phyloP scores from a whole-genome alignment of 805 yeast genomes.

The Teunomyces tritomae region DNA sequence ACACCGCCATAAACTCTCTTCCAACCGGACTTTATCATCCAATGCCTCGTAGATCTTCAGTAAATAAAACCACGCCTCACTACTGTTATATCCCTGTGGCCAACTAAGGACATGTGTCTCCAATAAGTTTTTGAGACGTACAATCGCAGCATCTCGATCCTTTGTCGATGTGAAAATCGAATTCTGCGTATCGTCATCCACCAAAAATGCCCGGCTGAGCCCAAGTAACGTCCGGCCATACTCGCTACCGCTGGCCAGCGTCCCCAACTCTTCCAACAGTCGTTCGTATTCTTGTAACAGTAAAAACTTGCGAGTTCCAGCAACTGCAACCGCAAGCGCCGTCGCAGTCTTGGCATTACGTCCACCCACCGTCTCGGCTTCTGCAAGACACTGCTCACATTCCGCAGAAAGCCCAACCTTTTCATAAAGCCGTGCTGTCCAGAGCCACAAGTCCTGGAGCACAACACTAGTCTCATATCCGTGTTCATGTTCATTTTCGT shows the following conservation, averaged over 20 bases:
- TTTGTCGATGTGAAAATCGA: constrained; percentile 50
- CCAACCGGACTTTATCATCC: constrained; percentile 49
- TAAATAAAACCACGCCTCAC: constrained; percentile 71
- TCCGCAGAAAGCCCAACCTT: constrained; percentile 54
- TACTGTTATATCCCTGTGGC: constrained; percentile 38
- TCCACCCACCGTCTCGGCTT: constrained; percentile 54
- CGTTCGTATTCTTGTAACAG: constrained; percentile 66
- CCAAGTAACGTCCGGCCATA: constrained; percentile 57
- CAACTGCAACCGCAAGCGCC: constrained; percentile 46
- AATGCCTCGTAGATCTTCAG: constrained; percentile 59
- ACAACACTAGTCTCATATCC: constrained; percentile 12
- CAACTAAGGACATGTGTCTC: constrained; percentile 36
- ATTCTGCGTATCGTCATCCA: constrained; percentile 32
- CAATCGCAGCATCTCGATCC: constrained; percentile 61
- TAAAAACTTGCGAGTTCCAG: constrained; percentile 40
- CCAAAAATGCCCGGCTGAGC: constrained; percentile 47
- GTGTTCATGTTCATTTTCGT: background rate
- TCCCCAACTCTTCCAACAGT: constrained; percentile 45
- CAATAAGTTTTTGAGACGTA: constrained; percentile 49
- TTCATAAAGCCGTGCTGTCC: constrained; percentile 65
- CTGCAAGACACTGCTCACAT: constrained; percentile 68
- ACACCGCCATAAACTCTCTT: constrained; percentile 57
- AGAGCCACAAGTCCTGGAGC: constrained; percentile 69
- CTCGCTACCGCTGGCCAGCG: constrained; percentile 25
- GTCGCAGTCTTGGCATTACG: constrained; percentile 50